Evolutionary conservation across 768 basidiomycete species (phyloP).

Genomic region (Xerocomellus chrysenteron): DNA sequence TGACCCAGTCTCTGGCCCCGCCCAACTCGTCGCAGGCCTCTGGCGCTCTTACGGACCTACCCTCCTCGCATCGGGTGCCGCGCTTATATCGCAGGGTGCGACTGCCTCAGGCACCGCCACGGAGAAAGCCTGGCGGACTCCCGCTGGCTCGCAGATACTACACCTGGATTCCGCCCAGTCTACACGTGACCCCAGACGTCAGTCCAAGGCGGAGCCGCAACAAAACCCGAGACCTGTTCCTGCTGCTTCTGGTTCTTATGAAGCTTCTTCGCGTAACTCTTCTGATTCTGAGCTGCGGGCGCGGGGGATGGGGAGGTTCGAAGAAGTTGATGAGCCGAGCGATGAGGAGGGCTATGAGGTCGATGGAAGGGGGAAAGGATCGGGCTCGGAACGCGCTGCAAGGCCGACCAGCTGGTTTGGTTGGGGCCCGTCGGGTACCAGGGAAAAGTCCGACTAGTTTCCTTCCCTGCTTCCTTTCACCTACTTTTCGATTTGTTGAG

Average conservation of each 20-base stretch:
- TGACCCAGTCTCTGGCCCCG: slow-evolving; percentile 62
- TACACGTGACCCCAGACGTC: slow-evolving; percentile 45
- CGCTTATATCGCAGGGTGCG: slow-evolving; percentile 55
- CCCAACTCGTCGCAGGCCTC: slow-evolving; percentile 60
- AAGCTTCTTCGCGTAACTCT: slow-evolving; percentile 35
- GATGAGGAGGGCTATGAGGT: slow-evolving; percentile 66
- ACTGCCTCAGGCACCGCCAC: slow-evolving; percentile 36
- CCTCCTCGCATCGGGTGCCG: slow-evolving; percentile 66
- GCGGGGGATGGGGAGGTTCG: slow-evolving; percentile 51
- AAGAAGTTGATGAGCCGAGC: slow-evolving; percentile 70
- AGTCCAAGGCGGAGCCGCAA: slow-evolving; percentile 52
- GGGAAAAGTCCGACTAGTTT: slow-evolving; percentile 22
- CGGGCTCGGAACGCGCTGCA: slow-evolving; percentile 21
- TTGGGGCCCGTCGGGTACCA: slow-evolving; percentile 30
- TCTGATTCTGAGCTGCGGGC: slow-evolving; percentile 47
- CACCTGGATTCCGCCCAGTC: slow-evolving; percentile 28
- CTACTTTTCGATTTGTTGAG: neutral
- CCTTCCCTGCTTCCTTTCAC: neutral
- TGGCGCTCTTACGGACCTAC: slow-evolving; percentile 81
- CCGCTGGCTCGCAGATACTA: slow-evolving; percentile 31
- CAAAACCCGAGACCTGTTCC: slow-evolving; percentile 31
- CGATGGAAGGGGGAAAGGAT: slow-evolving; percentile 15
- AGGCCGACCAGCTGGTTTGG: slow-evolving; percentile 36
- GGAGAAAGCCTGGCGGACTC: slow-evolving; percentile 28
- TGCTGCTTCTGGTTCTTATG: slow-evolving; percentile 32